Percentiles rank a stretch among this genome's conserved stretches.
Conservation (phyloP, 2,329 filamentous ascomycete genomes). For the Botrytis cinerea region DNA sequence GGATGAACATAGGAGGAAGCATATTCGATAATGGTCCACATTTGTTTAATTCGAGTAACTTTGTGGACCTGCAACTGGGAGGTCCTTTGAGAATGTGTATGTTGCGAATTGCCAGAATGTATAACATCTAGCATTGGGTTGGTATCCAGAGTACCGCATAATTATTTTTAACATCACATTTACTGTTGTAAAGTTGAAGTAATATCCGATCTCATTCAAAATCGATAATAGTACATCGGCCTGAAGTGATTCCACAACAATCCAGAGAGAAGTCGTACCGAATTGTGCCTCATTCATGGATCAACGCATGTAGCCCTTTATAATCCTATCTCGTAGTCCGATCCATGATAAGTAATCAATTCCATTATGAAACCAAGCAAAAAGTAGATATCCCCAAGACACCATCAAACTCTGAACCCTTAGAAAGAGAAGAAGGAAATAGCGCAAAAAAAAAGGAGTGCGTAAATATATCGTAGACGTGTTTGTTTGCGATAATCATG, state of each 20-base stretch:
- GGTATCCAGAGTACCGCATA: not conserved
- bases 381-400: conserved; percentile 22
- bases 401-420: conserved; percentile 24
- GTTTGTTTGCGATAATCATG: conserved; percentile 32
- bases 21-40: not conserved
- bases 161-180: conserved; percentile 7
- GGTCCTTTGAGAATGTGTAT: not conserved
- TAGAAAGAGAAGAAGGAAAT: conserved; percentile 18
- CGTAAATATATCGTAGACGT: conserved; percentile 10
- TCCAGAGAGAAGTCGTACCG: not conserved
- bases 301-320: conserved; percentile 2
- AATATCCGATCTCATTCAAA: conserved; percentile 19
- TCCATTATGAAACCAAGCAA: conserved; percentile 25
- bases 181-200: conserved; percentile 13
- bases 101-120: not conserved
- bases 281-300: conserved; percentile 4
- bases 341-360: conserved; percentile 20
- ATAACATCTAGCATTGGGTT: not conserved
- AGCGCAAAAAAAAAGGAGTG: conserved; percentile 17
- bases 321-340: conserved; percentile 20
- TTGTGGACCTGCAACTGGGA: not conserved
- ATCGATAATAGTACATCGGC: conserved; percentile 15
- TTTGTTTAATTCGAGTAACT: not conserved
- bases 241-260: conserved; percentile 15
- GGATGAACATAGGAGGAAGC: not conserved